Percentiles rank a stretch among this genome's conserved stretches.
These are phyloP conservation scores for Sarocladiaceae sp. DNA, from an alignment of 2,329 filamentous ascomycete genomes.

Conservation along the genomic window DNA sequence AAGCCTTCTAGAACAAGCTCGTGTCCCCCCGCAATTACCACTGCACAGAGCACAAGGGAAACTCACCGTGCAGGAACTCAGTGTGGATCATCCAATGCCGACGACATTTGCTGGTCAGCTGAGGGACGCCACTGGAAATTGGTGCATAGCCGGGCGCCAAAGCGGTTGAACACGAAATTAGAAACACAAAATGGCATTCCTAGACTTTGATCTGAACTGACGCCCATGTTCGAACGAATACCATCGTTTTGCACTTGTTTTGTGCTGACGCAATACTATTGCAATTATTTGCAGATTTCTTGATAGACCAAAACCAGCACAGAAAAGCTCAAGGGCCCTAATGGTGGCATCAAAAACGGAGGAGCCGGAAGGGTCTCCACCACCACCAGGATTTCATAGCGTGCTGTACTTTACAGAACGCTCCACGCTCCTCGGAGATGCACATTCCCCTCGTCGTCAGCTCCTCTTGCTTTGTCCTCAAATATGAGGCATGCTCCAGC, in stretches of 20 bases:
- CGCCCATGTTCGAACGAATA: too few species aligned
- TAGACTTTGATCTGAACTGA: too few species aligned
- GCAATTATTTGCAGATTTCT: too few species aligned
- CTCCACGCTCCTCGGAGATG: constrained; percentile 2
- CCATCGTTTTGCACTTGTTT: too few species aligned
- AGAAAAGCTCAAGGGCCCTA: not conserved
- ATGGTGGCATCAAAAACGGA: constrained; percentile 3
- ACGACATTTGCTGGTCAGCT: constrained; percentile 9
- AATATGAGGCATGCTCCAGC: too few species aligned
- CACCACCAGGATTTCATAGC: not conserved
- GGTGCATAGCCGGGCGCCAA: not conserved
- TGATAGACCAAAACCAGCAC: too few species aligned
- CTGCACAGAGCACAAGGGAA: too few species aligned
- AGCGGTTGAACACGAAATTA: not conserved
- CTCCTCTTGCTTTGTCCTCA: not conserved
- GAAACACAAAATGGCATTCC: not conserved
- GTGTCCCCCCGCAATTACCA: not conserved
- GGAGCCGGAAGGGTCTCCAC: not conserved
- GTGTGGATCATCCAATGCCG: not conserved
- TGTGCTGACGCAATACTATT: not conserved
- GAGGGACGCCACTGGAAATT: constrained; percentile 1
- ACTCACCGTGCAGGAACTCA: too few species aligned
- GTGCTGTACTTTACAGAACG: constrained; percentile 1
- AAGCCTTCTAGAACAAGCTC: constrained; percentile 3
- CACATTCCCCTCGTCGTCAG: not conserved